Base-by-base conservation (phyloP, 305 asterid genomes). In the Ruellia speciosa region DNA sequence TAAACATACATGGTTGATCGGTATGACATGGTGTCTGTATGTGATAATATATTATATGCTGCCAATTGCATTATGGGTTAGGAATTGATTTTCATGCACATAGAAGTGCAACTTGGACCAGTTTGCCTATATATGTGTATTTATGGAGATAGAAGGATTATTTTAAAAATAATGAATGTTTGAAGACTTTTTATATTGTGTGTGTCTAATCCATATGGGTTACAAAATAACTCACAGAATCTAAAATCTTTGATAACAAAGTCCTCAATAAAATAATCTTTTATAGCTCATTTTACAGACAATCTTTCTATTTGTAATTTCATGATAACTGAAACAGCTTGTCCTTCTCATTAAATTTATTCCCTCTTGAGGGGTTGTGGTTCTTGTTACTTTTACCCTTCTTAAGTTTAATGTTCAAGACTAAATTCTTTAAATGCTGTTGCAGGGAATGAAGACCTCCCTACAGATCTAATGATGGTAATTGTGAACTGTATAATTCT, bases 361-460 rank as follows among this genome's bases (percentile, higher is more conserved):
- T 28, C 18, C 39, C 24, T 15, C 63, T 53, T 47, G n/a, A 10
- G 43, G 49, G 46, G 18, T 64, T 35, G 35, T 15, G 64, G 20
- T 59, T 68, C 66, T 18, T 47, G 50, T 63, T 56, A 58, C 56
- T 51, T 64, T 63, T 24, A 52, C 18, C 62, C 51, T 69, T 63
- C 33, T 40, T 4, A 24, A 24, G 31, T 63, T 43, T 58, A 34
- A 49, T 49, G 17, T 60, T 46, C 55, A 37, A 72, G 63, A 58
- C 62, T 73, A 64, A 66, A 45, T 49, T 64, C 20, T 62, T 52
- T 58, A 62, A 34, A 67, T 41, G 28, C 70, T 61, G 51, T 70
- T 81, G 77, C 94, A 88, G 99, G 90, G 70, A 88, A 72, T 74
- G 99, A 88, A 73, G 96, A 88, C 57, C 74, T 92, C 67, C 90